Conservation (phyloP, 371 early-diverging fungal species). For the Mucor velutinosus region DNA sequence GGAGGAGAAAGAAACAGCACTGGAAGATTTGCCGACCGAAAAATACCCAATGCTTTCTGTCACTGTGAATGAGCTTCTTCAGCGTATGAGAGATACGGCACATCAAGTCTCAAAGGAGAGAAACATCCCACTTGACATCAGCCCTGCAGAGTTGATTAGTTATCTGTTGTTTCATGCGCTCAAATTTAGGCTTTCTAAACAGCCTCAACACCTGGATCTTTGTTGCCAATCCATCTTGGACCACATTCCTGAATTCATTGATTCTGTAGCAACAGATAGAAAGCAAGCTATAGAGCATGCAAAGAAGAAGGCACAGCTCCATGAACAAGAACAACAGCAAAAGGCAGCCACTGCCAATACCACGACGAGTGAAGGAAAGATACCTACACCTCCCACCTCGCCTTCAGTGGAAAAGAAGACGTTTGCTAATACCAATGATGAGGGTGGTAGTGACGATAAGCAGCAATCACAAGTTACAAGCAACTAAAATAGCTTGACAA, state of each 20-base stretch:
- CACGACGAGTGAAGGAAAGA: neutral
- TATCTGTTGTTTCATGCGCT: conserved; percentile 19
- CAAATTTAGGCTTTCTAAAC: conserved; percentile 8
- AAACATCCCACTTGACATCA: conserved; percentile 23
- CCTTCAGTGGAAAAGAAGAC: conserved; percentile 12
- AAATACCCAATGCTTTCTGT: neutral
- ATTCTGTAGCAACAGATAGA: conserved; percentile 16
- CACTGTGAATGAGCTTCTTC: conserved; percentile 12
- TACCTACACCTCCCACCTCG: conserved; percentile 17
- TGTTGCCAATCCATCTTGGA: conserved; percentile 17
- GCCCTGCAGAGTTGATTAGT: conserved; percentile 42
- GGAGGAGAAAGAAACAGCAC: conserved; percentile 1
- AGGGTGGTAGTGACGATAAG: neutral
- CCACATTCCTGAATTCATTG: conserved; percentile 16
- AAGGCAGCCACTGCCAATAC: neutral
- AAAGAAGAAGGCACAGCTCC: conserved; percentile 6
- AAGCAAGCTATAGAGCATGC: conserved; percentile 26
- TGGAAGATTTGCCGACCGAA: conserved; percentile 18
- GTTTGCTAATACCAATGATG: neutral
- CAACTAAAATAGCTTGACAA: too few species aligned
- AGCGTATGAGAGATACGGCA: conserved; percentile 6
- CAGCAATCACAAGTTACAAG: too few species aligned
- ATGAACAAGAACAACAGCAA: neutral
- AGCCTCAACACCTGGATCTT: neutral
- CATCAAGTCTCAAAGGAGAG: neutral